A percentile compares a stretch with the other conserved stretches of the same genome.
These are phyloP conservation scores for Penicillium paradoxum DNA, from an alignment of 495 filamentous ascomycete species.

Conservation along the genomic window DNA sequence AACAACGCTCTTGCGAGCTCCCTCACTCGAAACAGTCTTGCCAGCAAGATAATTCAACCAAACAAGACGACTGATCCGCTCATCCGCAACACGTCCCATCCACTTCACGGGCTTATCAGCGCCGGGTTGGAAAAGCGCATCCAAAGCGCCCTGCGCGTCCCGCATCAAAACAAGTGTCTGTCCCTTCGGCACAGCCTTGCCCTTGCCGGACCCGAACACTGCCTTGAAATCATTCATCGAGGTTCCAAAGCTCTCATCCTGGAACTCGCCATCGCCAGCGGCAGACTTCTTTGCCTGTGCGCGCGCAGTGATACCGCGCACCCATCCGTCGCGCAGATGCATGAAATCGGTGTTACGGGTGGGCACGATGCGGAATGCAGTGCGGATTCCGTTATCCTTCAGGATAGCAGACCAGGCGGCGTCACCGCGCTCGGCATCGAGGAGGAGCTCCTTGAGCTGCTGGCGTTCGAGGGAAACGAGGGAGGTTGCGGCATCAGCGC, in stretches of 20 bases:
- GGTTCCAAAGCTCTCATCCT: conserved; percentile 65
- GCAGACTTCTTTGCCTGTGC: conserved; percentile 41
- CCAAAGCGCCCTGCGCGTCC: conserved; percentile 59
- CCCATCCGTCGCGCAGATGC: conserved; percentile 87
- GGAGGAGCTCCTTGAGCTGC: conserved; percentile 57
- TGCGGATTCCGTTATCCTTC: conserved; percentile 56
- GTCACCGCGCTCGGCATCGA: conserved; percentile 63
- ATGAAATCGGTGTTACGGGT: conserved; percentile 85
- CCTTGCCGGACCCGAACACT: conserved; percentile 65
- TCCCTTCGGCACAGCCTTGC: conserved; percentile 64
- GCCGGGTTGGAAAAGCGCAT: conserved; percentile 60
- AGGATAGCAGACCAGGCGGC: conserved; percentile 70
- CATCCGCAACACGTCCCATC: conserved; percentile 68
- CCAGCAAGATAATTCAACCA: conserved; percentile 91
- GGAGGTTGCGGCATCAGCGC: conserved; percentile 65
- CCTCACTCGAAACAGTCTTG: conserved; percentile 79
- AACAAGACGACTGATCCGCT: conserved; percentile 71
- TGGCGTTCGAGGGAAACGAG: conserved; percentile 76
- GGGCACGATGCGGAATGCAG: conserved; percentile 73
- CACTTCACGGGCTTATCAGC: conserved; percentile 38
- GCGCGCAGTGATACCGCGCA: conserved; percentile 73
- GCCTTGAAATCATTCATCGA: conserved; percentile 70
- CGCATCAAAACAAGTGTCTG: conserved; percentile 69
- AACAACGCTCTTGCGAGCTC: conserved; percentile 72
- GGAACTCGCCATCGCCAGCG: conserved; percentile 41